phyloP scores from a whole-genome alignment of 768 basidiomycete genomes.

The Rickenella mellea region DNA sequence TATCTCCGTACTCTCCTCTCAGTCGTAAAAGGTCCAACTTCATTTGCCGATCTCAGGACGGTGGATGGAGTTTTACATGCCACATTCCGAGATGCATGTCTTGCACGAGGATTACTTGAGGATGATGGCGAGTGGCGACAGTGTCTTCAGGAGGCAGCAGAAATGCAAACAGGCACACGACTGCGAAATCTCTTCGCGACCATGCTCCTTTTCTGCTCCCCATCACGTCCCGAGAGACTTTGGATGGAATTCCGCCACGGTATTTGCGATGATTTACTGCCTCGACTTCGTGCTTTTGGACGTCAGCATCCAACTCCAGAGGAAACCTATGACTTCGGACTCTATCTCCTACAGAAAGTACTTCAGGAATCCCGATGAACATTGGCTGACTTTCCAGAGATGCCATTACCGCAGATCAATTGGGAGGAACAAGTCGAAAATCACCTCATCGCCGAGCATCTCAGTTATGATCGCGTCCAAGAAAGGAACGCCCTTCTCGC shows the following conservation, averaged over 20 bases:
- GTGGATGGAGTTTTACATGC: constrained; percentile 8
- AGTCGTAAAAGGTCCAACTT: constrained; percentile 25
- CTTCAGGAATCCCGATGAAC: too few relatives aligned
- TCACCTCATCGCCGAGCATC: constrained; percentile 9
- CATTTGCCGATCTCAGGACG: constrained; percentile 12
- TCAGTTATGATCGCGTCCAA: constrained; percentile 10
- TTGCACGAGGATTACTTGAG: constrained; percentile 28
- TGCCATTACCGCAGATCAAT: constrained; percentile 10
- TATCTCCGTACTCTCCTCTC: constrained; percentile 32
- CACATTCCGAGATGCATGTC: constrained; percentile 33
- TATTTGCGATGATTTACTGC: constrained; percentile 33
- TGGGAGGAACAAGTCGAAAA: constrained; percentile 12
- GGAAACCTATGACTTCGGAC: constrained; percentile 13
- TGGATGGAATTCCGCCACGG: constrained; percentile 25
- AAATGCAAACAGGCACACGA: constrained; percentile 26
- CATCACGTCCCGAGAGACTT: constrained; percentile 22
- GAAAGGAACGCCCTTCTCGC: neutral
- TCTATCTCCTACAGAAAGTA: constrained; percentile 7
- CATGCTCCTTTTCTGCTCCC: constrained; percentile 22
- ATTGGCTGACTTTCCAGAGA: constrained; percentile 9
- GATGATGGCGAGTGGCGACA: constrained; percentile 31
- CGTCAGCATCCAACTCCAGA: constrained; percentile 7
- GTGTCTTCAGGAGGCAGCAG: constrained; percentile 30
- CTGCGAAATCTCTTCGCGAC: constrained; percentile 30
- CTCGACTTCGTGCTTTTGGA: constrained; percentile 10